Evolutionary conservation across 2,329 filamentous ascomycete genomes (phyloP), one percentile per base, ranked within the genome.

Genomic region (Paracorniculantispora psalliotae): DNA sequence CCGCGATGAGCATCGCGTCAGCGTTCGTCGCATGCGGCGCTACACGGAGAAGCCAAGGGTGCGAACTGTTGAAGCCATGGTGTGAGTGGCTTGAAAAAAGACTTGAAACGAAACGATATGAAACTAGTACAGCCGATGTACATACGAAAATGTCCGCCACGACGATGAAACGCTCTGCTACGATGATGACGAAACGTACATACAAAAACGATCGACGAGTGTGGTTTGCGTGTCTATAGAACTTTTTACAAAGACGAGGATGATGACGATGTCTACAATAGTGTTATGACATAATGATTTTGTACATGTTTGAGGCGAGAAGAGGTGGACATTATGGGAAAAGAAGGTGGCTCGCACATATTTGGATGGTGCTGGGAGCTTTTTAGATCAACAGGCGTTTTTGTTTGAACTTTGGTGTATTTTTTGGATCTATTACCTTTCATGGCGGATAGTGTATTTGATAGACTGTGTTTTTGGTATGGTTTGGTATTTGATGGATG

Each of bases 11-110:
- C 72, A 71, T 19, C 69, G 73, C 19, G 64, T 79, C 10, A 79
- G 79, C 26, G 73, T 81, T 6, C 70, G 79, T 51, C 72, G 77
- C 33, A 69, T 78, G 61, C 73, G 73, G 62, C 69, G 72, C 55
- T 80, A 76, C 62, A 81, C 79, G 1, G 78, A 80, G 68, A 76
- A 73, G 67, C 28, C 26, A 47, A 26, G 28, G 23, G 48, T 52
- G 17, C 59, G 62, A 59, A 61, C 63, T 28, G 60, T 62, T 19
- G 63, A 68, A 61, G 70, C 67, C 39, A 67, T 66, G 61, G 68
- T 60, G 56, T 70, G 59, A 68, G 63, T 61, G 63, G 44, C 30
- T 30, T 7, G 23, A 53, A 9, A 46, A 37, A 44, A 44, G 21
- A 25, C 13, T 43, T 37, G 21, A 4, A 33, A 50, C 47, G 30